Evolutionary conservation across 139 green algal genomes (phyloP).

Genomic region (Chlorella sp.): DNA sequence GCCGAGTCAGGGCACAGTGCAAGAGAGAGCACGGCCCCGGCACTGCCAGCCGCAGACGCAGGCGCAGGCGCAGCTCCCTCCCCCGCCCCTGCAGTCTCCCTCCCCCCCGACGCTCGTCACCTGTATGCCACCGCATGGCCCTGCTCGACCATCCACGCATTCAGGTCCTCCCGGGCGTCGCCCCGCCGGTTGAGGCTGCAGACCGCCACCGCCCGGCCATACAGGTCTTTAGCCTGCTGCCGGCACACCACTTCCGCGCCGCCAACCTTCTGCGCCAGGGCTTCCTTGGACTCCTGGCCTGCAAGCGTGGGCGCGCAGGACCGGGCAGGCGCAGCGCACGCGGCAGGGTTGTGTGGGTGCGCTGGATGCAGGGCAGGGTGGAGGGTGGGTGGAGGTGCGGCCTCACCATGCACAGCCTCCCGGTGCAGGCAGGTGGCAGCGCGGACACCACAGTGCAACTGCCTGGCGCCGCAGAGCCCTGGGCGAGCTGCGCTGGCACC

Average conservation of each 20-base stretch:
- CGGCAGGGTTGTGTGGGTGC: not conserved
- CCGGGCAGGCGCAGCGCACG: constrained; percentile 39
- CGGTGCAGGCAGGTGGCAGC: not conserved
- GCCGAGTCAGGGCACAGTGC: not conserved
- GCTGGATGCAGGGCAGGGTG: not conserved
- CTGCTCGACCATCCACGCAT: constrained; percentile 71
- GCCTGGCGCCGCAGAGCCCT: not conserved
- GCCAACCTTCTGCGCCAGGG: constrained; percentile 55
- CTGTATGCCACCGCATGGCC: constrained; percentile 80
- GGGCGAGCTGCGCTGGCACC: not conserved
- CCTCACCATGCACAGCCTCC: not conserved
- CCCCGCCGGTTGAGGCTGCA: constrained; percentile 36
- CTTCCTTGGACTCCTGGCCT: constrained; percentile 42
- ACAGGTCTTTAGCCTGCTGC: too few species aligned
- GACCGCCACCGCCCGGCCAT: constrained; percentile 64
- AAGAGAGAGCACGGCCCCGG: not conserved
- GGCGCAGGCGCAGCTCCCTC: not conserved
- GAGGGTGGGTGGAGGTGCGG: not conserved
- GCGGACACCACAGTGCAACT: not conserved
- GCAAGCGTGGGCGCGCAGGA: constrained; percentile 19
- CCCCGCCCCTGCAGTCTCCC: too few species aligned
- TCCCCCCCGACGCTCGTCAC: too few species aligned
- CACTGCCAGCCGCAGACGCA: not conserved
- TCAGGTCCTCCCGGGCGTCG: constrained; percentile 50
- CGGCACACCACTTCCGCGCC: constrained; percentile 51